Percentiles rank a stretch among this genome's conserved stretches.
Conservation (phyloP, 331 rosid genomes). For the Phaseolus coccineus region DNA sequence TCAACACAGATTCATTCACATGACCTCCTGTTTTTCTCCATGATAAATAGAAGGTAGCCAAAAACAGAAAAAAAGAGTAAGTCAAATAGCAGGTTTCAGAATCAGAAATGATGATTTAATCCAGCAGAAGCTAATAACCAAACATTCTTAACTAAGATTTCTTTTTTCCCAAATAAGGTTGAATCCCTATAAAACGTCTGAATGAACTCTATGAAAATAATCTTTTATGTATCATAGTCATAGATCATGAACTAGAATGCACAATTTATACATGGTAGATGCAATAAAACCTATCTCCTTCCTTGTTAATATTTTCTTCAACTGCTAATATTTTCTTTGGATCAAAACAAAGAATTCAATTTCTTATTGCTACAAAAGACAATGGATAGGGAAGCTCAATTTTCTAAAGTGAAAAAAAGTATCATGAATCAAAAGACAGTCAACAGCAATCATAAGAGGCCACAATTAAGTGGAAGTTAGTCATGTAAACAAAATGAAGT, state of each 20-base stretch:
- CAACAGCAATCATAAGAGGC: neutral
- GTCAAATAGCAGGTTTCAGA: constrained; percentile 31
- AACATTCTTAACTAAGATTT: neutral
- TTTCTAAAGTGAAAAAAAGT: constrained; percentile 27
- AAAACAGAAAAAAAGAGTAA: constrained; percentile 1
- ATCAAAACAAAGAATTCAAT: constrained; percentile 4
- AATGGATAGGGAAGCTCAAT: constrained; percentile 27
- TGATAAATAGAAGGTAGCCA: constrained; percentile 5
- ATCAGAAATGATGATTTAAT: constrained; percentile 40
- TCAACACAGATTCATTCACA: neutral
- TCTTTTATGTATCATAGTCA: constrained; percentile 18
- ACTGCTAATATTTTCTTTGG: neutral
- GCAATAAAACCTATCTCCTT: constrained; percentile 34
- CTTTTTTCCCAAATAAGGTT: neutral
- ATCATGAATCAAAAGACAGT: constrained; percentile 34
- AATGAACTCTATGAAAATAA: constrained; percentile 29
- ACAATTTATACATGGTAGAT: constrained; percentile 30
- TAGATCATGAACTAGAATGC: neutral
- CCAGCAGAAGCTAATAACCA: constrained; percentile 24
- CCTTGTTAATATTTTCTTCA: constrained; percentile 9
- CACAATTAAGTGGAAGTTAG: neutral
- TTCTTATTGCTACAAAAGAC: constrained; percentile 3
- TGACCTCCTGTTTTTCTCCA: neutral
- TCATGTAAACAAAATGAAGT: constrained; percentile 21
- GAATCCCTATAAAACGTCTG: constrained; percentile 15